phyloP scores from a whole-genome alignment of 192 early-diverging fungal genomes.

The Entomortierella chlamydospora region DNA sequence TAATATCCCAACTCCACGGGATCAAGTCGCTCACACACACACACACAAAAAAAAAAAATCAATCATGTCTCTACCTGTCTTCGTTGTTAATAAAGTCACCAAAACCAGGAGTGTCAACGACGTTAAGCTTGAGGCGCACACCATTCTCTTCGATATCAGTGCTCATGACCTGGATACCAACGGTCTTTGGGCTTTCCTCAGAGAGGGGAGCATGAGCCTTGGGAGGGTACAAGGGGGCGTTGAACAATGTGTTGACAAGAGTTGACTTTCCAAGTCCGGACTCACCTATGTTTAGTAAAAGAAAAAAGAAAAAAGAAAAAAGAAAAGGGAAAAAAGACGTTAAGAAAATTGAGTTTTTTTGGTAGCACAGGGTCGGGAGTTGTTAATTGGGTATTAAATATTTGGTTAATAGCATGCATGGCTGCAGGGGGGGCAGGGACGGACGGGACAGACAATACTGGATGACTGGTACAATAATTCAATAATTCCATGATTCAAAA shows the following conservation, averaged over 20 bases:
- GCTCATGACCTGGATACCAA: slow-evolving; percentile 82
- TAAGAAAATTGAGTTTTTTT: neutral
- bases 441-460: too few relatives aligned
- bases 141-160: slow-evolving; percentile 96
- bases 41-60: neutral
- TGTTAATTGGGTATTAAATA: too few relatives aligned
- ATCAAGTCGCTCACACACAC: too few relatives aligned
- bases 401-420: too few relatives aligned
- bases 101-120: slow-evolving; percentile 98
- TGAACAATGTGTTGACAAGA: slow-evolving; percentile 97
- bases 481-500: too few relatives aligned
- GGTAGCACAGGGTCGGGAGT: neutral
- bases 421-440: too few relatives aligned
- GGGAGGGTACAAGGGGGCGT: slow-evolving; percentile 86
- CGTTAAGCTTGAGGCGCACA: slow-evolving; percentile 91
- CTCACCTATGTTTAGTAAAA: slow-evolving; percentile 68
- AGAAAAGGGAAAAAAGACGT: slow-evolving; percentile 14
- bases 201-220: slow-evolving; percentile 78
- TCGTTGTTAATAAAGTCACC: slow-evolving; percentile 99
- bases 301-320: neutral
- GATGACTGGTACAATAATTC: too few relatives aligned
- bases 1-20: too few relatives aligned
- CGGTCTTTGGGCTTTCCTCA: slow-evolving; percentile 74
- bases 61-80: slow-evolving; percentile 70
- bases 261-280: slow-evolving; percentile 98